Evolutionary conservation across 192 early-diverging fungal genomes (phyloP), one percentile per base, ranked within the genome.

Genomic region (Geranomyces michiganensis): DNA sequence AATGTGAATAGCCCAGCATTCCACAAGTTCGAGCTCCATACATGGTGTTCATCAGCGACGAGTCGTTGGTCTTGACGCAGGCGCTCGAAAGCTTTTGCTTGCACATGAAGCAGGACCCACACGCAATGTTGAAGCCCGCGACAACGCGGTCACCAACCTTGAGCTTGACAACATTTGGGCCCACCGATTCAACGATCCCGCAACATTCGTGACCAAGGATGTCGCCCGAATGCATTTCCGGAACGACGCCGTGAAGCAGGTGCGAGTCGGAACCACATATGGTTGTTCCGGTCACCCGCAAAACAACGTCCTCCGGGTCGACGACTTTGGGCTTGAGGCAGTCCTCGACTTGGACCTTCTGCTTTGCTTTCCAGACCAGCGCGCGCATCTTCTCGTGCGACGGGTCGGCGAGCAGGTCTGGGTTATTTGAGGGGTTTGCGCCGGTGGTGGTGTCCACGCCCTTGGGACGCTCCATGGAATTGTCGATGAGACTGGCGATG

Each of bases 161-260:
- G 61, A 83, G 65, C 9, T 79, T 75, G 0, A 67, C 82, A 6
- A 87, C 78, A 1, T 8, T 43, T 5, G 61, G 45, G 29, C 85
- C 84, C 51, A 81, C 74, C 15, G 41, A 47, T 48, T 82, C 78
- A 27, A 87, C 80, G 13, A 81, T 60, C 15, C 82, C 84, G 67
- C 78, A 65, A 27, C 70, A 66, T 47, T 86, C 85, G 33, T 87
- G 85, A 46, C 84, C 85, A 2, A 87, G 33, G n/a, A 82, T 74
- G 45, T 84, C 79, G 36, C 76, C 65, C 14, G 27, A 32, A 12
- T 53, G 10, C 47, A 67, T 47, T 17, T 47, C 65, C 13, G 26
- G 65, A 22, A 53, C 29, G 45, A 13, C 33, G 49, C 48, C 48
- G 65, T 51, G 65, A 3, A 47, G 45, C 13, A 67, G 45, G 65